Percentiles rank a stretch among this genome's conserved stretches.
These are phyloP conservation scores for Pseudogymnoascus sp. DNA, from an alignment of 2,329 filamentous ascomycete genomes.

Conservation along the genomic window DNA sequence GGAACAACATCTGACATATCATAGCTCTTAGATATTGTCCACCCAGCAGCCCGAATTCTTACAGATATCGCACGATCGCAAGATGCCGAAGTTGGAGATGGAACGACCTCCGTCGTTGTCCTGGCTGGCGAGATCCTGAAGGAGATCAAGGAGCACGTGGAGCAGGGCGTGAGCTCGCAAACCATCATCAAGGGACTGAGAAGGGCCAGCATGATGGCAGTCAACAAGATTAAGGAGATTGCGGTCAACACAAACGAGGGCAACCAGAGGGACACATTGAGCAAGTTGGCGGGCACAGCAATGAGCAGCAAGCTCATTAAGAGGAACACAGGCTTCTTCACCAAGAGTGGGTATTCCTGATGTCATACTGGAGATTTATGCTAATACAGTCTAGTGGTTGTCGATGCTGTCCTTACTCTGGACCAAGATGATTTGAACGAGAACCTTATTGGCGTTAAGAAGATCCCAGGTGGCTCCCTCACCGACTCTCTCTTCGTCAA, in stretches of 20 bases:
- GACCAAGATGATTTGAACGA: constrained; percentile 97
- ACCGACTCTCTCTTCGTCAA: constrained; percentile 96
- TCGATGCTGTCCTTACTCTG: constrained; percentile 88
- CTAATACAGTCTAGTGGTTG: constrained; percentile 66
- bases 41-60: constrained; percentile 92
- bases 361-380: constrained; percentile 12
- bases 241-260: constrained; percentile 75
- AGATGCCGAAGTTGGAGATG: constrained; percentile 97
- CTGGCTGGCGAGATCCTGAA: constrained; percentile 96
- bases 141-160: constrained; percentile 91
- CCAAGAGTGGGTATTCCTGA: constrained; percentile 64
- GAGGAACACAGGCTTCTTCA: constrained; percentile 94
- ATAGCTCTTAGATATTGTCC: constrained; percentile 93
- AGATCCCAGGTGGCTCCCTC: constrained; percentile 90
- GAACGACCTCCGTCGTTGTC: constrained; percentile 95
- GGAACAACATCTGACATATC: constrained; percentile 16
- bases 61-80: constrained; percentile 98
- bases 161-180: constrained; percentile 94
- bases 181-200: constrained; percentile 94
- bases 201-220: constrained; percentile 79
- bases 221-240: constrained; percentile 99
- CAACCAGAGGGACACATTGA: constrained; percentile 78
- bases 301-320: constrained; percentile 99
- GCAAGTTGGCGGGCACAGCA: constrained; percentile 84
- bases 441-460: constrained; percentile 96